Base-by-base conservation (phyloP, 768 basidiomycete species). In the Calocera viscosa region DNA sequence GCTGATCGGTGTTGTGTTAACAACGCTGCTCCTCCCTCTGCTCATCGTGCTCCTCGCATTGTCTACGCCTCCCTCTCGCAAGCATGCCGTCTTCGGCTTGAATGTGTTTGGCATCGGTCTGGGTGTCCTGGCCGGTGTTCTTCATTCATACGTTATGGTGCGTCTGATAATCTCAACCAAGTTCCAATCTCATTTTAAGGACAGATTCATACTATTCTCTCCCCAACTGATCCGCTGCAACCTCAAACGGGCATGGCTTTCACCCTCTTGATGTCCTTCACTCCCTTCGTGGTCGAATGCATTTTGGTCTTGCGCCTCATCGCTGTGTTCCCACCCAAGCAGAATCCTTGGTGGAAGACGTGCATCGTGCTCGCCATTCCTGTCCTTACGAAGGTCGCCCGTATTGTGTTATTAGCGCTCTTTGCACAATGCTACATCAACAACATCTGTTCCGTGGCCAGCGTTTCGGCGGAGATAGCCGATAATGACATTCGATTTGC, bases 231-330 rank as follows among this genome's bases (percentile, higher is more conserved):
- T 60, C 53, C 53, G 2, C 53, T 60, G 2, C 53, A 60, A 32
- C 53, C 53, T 5, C 26, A 60, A 19, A 60, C 30, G 2, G 53
- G 26, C 14, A 71, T 73, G 2, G 71, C 71, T 0, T 72, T 71
- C 64, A 71, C 73, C 10, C 47, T 67, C 0, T 64, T 80, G 43
- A 67, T 71, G 16, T 68, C 74, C 10, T 68, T 74, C 60, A 73
- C 76, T 1, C 78, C 78, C 17, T 60, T 78, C 0, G 70, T 79
- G 53, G 73, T 78, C 24, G 79, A 80, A 67, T 74, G 73, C 14
- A 75, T 80, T 40, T 75, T 80, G 10, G 43, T 78, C n/a, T 70
- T 79, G 64, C 74, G 79, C 0, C 72, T 80, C 12, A 66, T 74
- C 30, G 75, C 76, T 1, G 75, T 80, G 7, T 79, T 75, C 66